Evolutionary conservation across 192 early-diverging fungal species (phyloP).

Genomic region (Linnemannia zychae): DNA sequence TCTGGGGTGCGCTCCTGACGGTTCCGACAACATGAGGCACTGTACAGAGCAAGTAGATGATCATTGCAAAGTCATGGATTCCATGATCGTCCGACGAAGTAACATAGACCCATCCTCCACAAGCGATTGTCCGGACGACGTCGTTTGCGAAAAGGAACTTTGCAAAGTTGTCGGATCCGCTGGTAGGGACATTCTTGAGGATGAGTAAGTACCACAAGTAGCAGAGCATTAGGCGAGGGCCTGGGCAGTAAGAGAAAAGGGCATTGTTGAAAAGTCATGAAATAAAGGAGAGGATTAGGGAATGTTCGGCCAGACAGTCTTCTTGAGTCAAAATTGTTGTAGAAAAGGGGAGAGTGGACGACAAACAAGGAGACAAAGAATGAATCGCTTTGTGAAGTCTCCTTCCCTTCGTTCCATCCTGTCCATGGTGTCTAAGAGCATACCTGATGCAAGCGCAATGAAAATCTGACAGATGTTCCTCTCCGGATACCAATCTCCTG

Average conservation of each 20-base stretch:
- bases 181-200: constrained; percentile 22
- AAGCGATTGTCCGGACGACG: constrained; percentile 72
- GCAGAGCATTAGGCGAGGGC: constrained; percentile 61
- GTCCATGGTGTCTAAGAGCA: background rate
- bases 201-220: constrained; percentile 61
- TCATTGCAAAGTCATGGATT: constrained; percentile 82
- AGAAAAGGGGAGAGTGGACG: background rate
- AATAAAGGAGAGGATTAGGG: background rate
- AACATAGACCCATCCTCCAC: constrained; percentile 87
- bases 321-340: background rate
- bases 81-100: constrained; percentile 81
- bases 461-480: constrained; percentile 79
- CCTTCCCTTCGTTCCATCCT: background rate
- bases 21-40: constrained; percentile 77
- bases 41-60: constrained; percentile 75
- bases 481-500: constrained; percentile 82
- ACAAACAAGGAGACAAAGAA: background rate
- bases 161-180: constrained; percentile 39
- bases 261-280: background rate
- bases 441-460: constrained; percentile 75
- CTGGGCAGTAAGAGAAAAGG: background rate
- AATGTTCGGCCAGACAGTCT: background rate
- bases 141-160: constrained; percentile 57
- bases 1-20: constrained; percentile 57
- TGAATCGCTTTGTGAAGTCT: background rate